Percentiles rank a stretch among this genome's conserved stretches.
These are phyloP conservation scores for Noccaea bulbosa DNA, from an alignment of 345 rosid species.

Conservation along the genomic window DNA sequence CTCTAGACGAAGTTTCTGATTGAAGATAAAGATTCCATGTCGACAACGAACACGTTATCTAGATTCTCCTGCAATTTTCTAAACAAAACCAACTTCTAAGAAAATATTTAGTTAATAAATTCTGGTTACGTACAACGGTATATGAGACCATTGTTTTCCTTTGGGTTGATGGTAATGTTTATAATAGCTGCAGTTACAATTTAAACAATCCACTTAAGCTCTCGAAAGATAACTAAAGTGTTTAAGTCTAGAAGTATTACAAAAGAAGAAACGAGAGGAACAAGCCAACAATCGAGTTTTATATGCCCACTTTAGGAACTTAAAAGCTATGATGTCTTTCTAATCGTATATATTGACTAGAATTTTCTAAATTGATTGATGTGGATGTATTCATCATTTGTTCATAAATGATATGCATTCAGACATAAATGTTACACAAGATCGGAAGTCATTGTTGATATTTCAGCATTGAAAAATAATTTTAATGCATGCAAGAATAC, in stretches of 20 bases:
- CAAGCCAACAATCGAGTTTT: conserved; percentile 4
- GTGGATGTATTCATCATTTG: conserved; percentile 1
- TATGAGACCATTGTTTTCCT: not conserved
- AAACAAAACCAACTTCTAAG: conserved; percentile 12
- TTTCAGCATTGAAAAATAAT: no score
- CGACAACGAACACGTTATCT: conserved; percentile 39
- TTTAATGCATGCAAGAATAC: no score
- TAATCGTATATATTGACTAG: not conserved
- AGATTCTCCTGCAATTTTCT: conserved; percentile 22
- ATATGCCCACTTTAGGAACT: not conserved
- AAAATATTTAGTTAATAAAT: conserved; percentile 5
- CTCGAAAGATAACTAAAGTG: not conserved
- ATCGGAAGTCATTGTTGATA: not conserved
- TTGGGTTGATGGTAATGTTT: no score
- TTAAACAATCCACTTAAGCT: no score
- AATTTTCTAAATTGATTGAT: not conserved
- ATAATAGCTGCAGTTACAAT: no score
- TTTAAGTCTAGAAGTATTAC: not conserved
- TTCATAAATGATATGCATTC: not conserved
- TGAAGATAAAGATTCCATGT: conserved; percentile 38
- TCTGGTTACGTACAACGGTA: not conserved
- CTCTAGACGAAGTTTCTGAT: conserved; percentile 35
- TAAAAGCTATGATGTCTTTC: not conserved
- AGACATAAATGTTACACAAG: not conserved
- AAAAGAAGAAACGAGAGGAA: conserved; percentile 17